Evolutionary conservation across 371 early-diverging fungal genomes (phyloP).

Genomic region (Fennellomyces sp.): DNA sequence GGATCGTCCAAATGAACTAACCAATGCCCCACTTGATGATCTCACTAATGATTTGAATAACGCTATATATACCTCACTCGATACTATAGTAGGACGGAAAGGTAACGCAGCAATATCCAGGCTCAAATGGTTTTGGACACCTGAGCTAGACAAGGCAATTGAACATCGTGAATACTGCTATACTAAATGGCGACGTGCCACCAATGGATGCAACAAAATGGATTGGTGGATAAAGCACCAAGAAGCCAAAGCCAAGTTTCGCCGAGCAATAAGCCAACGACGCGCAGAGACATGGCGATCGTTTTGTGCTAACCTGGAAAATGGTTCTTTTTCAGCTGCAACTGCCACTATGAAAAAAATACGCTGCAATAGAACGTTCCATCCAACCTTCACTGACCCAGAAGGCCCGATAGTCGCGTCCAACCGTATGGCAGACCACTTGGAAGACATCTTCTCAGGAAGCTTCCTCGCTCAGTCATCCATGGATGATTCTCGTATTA

Average conservation of each 20-base stretch:
- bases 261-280: not conserved
- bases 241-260: slow-evolving; percentile 11
- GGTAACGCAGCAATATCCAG: not conserved
- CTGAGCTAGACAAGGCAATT: not conserved
- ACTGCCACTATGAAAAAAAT: slow-evolving; percentile 11
- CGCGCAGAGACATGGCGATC: slow-evolving; percentile 16
- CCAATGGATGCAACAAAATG: slow-evolving; percentile 6
- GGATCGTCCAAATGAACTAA: not conserved
- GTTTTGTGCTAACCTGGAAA: slow-evolving; percentile 9
- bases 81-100: not conserved
- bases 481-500: too few relatives aligned
- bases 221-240: slow-evolving; percentile 15
- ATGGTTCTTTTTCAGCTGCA: slow-evolving; percentile 3
- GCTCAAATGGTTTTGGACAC: slow-evolving; percentile 11
- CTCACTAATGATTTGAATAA: not conserved
- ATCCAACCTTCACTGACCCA: slow-evolving; percentile 2
- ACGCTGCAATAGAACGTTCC: not conserved
- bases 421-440: not conserved
- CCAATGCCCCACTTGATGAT: not conserved
- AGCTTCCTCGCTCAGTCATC: too few relatives aligned
- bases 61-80: slow-evolving; percentile 3
- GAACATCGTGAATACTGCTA: not conserved
- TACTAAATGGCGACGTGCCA: slow-evolving; percentile 14
- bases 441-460: too few relatives aligned
- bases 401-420: slow-evolving; percentile 5